Conservation (phyloP, 2,329 filamentous ascomycete genomes). For the Tolypocladium paradoxum region DNA sequence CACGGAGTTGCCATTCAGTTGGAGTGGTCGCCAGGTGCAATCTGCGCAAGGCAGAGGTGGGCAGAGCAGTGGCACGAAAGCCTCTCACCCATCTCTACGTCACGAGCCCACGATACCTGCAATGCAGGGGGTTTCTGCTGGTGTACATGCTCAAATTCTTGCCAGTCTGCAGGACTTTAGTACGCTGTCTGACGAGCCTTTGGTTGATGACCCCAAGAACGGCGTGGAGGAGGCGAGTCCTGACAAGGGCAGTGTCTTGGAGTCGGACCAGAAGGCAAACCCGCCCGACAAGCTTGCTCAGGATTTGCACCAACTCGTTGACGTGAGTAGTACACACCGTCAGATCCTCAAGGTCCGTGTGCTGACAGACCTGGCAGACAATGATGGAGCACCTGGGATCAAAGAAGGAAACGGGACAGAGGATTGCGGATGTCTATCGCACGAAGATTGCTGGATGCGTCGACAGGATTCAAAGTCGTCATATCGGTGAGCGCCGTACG, state of each 20-base stretch:
- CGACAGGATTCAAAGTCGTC: slow-evolving; percentile 11
- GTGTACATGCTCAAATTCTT: neutral
- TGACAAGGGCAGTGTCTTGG: neutral
- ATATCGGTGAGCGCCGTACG: slow-evolving; percentile 8
- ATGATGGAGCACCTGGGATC: slow-evolving; percentile 12
- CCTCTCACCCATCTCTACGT: neutral
- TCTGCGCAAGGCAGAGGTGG: neutral
- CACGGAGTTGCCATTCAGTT: neutral
- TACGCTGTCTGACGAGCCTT: neutral
- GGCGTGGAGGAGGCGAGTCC: neutral
- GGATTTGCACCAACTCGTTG: slow-evolving; percentile 11
- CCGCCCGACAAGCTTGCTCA: neutral
- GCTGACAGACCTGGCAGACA: slow-evolving; percentile 6
- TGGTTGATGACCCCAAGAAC: neutral
- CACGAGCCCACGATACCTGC: neutral
- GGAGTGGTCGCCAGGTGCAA: neutral
- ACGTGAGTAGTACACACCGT: slow-evolving; percentile 10
- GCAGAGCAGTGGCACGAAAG: neutral
- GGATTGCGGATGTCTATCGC: slow-evolving; percentile 11
- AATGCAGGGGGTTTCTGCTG: neutral
- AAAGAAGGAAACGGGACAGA: slow-evolving; percentile 11
- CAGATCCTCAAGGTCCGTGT: too few species aligned
- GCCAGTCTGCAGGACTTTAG: neutral
- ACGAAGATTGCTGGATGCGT: slow-evolving; percentile 10
- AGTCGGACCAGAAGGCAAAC: neutral